Conservation (phyloP, 1,139 yeast genomes). For the Sugiyamaella neomexicana region DNA sequence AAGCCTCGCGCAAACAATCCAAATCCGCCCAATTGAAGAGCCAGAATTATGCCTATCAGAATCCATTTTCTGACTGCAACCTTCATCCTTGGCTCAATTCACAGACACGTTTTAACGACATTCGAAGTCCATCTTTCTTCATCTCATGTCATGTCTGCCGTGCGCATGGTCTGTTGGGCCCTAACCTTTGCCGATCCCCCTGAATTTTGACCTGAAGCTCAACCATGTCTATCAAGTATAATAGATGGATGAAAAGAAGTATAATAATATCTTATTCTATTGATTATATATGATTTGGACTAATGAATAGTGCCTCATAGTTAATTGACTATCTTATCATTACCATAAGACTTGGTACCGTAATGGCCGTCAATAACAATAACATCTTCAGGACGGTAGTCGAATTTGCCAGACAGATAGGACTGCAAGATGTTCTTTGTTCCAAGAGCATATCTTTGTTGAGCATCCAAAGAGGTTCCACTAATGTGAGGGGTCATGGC, state of each 20-base stretch:
- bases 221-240: neutral
- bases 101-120: neutral
- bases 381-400: conserved; percentile 72
- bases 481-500: conserved; percentile 84
- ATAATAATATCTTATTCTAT: too few relatives aligned
- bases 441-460: conserved; percentile 68
- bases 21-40: conserved; percentile 54
- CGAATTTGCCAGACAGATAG: conserved; percentile 59
- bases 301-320: neutral
- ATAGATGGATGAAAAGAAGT: too few relatives aligned
- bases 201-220: neutral
- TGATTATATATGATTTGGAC: neutral
- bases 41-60: conserved; percentile 30
- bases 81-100: neutral
- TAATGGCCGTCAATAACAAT: conserved; percentile 72
- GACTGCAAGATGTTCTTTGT: conserved; percentile 62
- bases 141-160: neutral
- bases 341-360: conserved; percentile 71
- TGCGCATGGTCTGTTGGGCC: too few relatives aligned
- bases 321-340: conserved; percentile 13
- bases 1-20: conserved; percentile 74
- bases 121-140: neutral
- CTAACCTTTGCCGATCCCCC: conserved; percentile 14
- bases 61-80: conserved; percentile 11
- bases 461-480: conserved; percentile 80